These are phyloP conservation scores for Diplocarpon mali DNA, from an alignment of 2,329 filamentous ascomycete genomes.

Conservation along the genomic window DNA sequence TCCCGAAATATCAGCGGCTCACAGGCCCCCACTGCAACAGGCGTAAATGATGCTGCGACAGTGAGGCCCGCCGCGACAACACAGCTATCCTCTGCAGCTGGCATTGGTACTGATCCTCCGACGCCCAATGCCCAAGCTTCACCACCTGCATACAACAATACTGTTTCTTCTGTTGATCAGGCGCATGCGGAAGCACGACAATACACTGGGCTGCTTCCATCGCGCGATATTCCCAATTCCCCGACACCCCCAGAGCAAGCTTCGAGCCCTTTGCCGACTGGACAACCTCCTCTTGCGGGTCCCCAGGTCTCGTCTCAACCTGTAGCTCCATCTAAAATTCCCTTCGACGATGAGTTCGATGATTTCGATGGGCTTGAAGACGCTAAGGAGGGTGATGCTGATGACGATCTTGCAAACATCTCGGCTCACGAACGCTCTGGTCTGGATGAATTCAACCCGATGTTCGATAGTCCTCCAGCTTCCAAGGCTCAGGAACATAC, in stretches of 20 bases:
- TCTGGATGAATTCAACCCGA: constrained; percentile 68
- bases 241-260: constrained; percentile 19
- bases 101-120: constrained; percentile 33
- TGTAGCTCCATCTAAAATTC: constrained; percentile 33
- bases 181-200: constrained; percentile 38
- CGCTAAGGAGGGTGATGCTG: constrained; percentile 67
- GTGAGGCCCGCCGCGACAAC: constrained; percentile 22
- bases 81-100: constrained; percentile 19
- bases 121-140: constrained; percentile 43
- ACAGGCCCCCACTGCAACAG: constrained; percentile 14
- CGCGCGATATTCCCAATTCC: constrained; percentile 39
- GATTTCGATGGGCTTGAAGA: constrained; percentile 78
- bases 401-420: constrained; percentile 70
- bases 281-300: constrained; percentile 19
- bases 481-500: constrained; percentile 24
- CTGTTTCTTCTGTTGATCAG: constrained; percentile 29
- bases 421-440: constrained; percentile 48
- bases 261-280: constrained; percentile 18
- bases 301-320: constrained; percentile 23
- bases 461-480: constrained; percentile 55
- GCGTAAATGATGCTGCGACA: constrained; percentile 23
- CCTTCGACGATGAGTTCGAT: constrained; percentile 68
- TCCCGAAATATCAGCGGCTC: constrained; percentile 20
- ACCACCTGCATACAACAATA: constrained; percentile 44
- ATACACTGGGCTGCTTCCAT: constrained; percentile 43